These are phyloP conservation scores for Aspergillus proliferans DNA, from an alignment of 2,329 filamentous ascomycete species.

Conservation along the genomic window DNA sequence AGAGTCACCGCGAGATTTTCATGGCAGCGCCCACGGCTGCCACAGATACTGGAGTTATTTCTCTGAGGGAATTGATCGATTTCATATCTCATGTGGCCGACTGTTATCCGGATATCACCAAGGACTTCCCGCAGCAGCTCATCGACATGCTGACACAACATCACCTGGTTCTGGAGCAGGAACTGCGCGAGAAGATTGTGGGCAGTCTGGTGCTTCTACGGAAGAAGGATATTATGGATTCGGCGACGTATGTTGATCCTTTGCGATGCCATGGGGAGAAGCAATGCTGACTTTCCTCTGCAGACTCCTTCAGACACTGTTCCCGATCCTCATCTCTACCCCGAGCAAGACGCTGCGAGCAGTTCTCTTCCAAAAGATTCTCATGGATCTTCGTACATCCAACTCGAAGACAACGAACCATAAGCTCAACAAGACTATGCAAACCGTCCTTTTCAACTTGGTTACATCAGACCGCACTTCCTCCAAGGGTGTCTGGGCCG, in stretches of 20 bases:
- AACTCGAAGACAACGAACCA: constrained; percentile 88
- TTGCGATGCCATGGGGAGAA: not conserved
- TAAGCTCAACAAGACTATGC: constrained; percentile 83
- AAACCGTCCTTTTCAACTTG: constrained; percentile 88
- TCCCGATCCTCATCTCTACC: constrained; percentile 87
- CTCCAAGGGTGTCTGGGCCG: constrained; percentile 86
- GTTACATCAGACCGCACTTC: constrained; percentile 79
- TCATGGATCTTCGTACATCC: constrained; percentile 80
- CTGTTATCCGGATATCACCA: constrained; percentile 78
- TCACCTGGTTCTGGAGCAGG: constrained; percentile 73
- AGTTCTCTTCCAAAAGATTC: constrained; percentile 81
- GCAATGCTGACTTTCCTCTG: not conserved
- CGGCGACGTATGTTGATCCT: constrained; percentile 48
- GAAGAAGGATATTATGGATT: constrained; percentile 89
- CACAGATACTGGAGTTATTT: constrained; percentile 70
- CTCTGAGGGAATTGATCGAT: constrained; percentile 85
- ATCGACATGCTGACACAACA: constrained; percentile 74
- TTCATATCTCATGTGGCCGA: constrained; percentile 91
- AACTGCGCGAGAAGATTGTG: constrained; percentile 90
- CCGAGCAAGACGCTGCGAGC: constrained; percentile 82
- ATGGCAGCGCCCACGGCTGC: constrained; percentile 72
- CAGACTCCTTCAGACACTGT: constrained; percentile 76
- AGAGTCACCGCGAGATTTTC: constrained; percentile 86
- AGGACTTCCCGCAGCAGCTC: constrained; percentile 70
- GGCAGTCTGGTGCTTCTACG: constrained; percentile 79